Base-by-base conservation (phyloP, 2,329 filamentous ascomycete species). In the Verticillium nubilum region DNA sequence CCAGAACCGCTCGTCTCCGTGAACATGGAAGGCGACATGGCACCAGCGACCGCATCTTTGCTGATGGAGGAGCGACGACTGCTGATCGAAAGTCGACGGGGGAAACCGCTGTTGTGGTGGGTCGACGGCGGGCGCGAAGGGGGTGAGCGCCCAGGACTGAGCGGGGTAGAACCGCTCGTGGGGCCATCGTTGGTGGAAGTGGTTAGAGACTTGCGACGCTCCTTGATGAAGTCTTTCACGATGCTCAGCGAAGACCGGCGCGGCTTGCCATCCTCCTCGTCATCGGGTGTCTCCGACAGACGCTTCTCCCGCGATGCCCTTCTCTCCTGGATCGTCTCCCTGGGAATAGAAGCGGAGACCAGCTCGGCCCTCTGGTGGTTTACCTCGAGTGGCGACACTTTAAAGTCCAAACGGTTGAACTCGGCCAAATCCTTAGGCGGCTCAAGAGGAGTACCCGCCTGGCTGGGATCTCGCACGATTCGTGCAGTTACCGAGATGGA, bases 401-500 rank as follows among this genome's bases (percentile, higher is more conserved):
- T 84, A 23, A 87, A 71, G 19, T 86, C 80, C 42, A 83, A 63
- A 5, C 78, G 76, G 37, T 68, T 70, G 62, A 76, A 80, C 19
- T 85, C 82, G 2, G 69, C 71, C 19, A 69, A 67, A 56, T 79
- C 78, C 37, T 70, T 73, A 2, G 72, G 73, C 2, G 71, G 66
- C 19, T 83, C 80, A 2, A 76, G 68, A 23, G 70, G 70, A 60
- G 71, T 75, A 5, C 74, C 71, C 50, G 75, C 74, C 33, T 82
- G 77, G 23, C 70, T 72, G 12, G 82, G 78, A 64, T 90, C 89
- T 54, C 91, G 86, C 37, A 96, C 78, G 63, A 96, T 96, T 57
- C 88, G 86, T 55, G 93, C 91, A 19, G 90, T 95, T 12, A 97
- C 92, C 53, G 92, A 93, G n/a, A 96, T 86, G 0, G 91, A 93